Evolutionary conservation across 371 early-diverging fungal species (phyloP).

Genomic region (Saksenaea vasiformis): DNA sequence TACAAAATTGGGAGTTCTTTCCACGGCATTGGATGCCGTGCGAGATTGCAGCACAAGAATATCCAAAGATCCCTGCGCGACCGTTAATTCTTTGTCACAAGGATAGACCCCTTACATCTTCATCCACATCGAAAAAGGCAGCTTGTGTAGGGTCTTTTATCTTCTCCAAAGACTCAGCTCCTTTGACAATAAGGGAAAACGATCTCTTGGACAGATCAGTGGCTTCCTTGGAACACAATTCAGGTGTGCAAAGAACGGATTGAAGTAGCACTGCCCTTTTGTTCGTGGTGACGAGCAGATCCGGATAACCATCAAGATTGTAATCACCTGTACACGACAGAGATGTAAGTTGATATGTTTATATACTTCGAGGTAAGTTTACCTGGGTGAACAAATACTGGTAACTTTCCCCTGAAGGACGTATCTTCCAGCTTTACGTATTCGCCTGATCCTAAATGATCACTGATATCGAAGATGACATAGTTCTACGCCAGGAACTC

Average conservation of each 20-base stretch:
- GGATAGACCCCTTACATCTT: slow-evolving; percentile 62
- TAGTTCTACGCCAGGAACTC: slow-evolving; percentile 28
- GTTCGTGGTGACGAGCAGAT: slow-evolving; percentile 66
- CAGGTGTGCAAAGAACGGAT: slow-evolving; percentile 58
- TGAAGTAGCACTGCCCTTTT: slow-evolving; percentile 56
- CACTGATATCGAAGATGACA: slow-evolving; percentile 47
- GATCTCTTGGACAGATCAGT: slow-evolving; percentile 48
- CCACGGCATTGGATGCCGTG: slow-evolving; percentile 18
- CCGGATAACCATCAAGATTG: slow-evolving; percentile 92
- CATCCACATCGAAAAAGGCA: slow-evolving; percentile 85
- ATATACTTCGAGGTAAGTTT: no score
- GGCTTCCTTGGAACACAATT: slow-evolving; percentile 47
- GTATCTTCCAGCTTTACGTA: slow-evolving; percentile 43
- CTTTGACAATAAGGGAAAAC: slow-evolving; percentile 59
- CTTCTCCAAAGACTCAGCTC: slow-evolving; percentile 57
- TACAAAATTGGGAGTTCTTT: slow-evolving; percentile 48
- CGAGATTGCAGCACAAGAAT: slow-evolving; percentile 61
- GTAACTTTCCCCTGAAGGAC: slow-evolving; percentile 57
- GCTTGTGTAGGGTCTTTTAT: slow-evolving; percentile 60
- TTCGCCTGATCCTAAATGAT: slow-evolving; percentile 50
- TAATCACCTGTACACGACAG: slow-evolving; percentile 69
- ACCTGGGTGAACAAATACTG: slow-evolving; percentile 56
- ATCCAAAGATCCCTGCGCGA: slow-evolving; percentile 78
- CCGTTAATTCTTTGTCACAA: background rate
- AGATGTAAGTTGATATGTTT: no score